Evolutionary conservation across 2,329 filamentous ascomycete species (phyloP).

Genomic region (Hypoxylon sp.): DNA sequence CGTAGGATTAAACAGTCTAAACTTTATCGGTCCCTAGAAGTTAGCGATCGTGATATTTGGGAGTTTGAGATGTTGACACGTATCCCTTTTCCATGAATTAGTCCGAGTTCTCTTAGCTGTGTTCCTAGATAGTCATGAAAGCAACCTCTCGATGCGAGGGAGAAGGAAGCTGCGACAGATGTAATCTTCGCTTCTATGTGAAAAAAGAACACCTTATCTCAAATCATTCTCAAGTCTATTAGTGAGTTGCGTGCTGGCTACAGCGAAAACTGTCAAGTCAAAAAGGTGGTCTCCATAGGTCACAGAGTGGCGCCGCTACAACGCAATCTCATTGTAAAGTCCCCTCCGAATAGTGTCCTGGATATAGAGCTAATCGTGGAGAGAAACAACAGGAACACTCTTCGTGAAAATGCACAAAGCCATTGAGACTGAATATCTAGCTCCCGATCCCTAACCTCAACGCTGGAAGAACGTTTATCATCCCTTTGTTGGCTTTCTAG

Average conservation of each 20-base stretch:
- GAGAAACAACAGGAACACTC: not conserved
- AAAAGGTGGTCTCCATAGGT: not conserved
- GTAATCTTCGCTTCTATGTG: not conserved
- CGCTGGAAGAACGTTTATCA: not conserved
- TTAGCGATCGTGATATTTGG: conserved; percentile 5
- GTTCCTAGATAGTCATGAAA: not conserved
- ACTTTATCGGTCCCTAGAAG: conserved; percentile 10
- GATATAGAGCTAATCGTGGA: not conserved
- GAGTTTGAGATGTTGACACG: conserved; percentile 9
- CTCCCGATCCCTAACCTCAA: not conserved
- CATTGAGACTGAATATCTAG: not conserved
- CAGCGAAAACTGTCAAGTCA: not conserved
- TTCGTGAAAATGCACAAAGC: not conserved
- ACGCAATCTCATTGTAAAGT: not conserved
- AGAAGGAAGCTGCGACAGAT: not conserved
- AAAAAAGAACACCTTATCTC: not conserved
- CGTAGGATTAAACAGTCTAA: conserved; percentile 18
- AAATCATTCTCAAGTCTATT: not conserved
- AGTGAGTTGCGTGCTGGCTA: not conserved
- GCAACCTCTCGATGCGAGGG: not conserved
- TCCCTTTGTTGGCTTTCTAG: conserved; percentile 4
- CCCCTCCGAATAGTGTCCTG: not conserved
- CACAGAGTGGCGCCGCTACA: not conserved
- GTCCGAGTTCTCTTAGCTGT: not conserved
- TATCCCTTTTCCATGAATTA: conserved; percentile 6